Percentiles rank a stretch among this genome's conserved stretches.
Evolutionary conservation across 352 stramenopile species (phyloP).

Genomic region (Globisporangium cederbergense): DNA sequence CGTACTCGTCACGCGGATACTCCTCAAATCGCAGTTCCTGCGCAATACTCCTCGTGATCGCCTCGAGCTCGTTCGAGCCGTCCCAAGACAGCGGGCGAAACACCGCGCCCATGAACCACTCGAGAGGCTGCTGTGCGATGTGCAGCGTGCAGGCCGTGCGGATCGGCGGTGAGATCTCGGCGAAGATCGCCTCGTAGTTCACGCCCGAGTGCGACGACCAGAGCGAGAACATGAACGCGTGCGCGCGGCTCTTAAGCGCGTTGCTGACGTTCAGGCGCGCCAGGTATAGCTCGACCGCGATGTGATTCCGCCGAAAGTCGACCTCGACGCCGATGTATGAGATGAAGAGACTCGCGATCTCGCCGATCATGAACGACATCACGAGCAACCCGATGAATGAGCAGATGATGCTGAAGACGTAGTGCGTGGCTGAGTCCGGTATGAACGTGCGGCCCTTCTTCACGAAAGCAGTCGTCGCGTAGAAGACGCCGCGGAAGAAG

Average conservation of each 20-base stretch:
- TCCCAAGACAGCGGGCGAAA: conserved; percentile 23
- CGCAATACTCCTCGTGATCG: conserved; percentile 31
- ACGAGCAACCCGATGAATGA: conserved; percentile 48
- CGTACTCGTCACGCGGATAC: conserved; percentile 57
- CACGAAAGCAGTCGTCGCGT: conserved; percentile 45
- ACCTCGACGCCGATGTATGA: conserved; percentile 59
- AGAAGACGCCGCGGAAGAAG: conserved; percentile 46
- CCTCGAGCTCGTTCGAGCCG: conserved; percentile 21
- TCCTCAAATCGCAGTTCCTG: conserved; percentile 52
- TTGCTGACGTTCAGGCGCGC: conserved; percentile 35
- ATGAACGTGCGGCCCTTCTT: conserved; percentile 45
- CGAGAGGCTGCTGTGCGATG: conserved; percentile 36
- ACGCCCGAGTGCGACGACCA: conserved; percentile 54
- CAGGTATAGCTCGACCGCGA: conserved; percentile 46
- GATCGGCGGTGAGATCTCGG: conserved; percentile 38
- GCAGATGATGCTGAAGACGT: conserved; percentile 41
- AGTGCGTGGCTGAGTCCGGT: conserved; percentile 23
- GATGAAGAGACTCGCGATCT: conserved; percentile 65
- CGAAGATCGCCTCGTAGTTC: conserved; percentile 47
- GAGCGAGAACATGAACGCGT: conserved; percentile 42
- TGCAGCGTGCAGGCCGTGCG: conserved; percentile 26
- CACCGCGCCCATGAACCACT: conserved; percentile 29
- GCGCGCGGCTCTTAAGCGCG: conserved; percentile 34
- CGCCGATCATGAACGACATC: conserved; percentile 67
- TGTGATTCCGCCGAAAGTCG: conserved; percentile 55